Conservation (phyloP, 2,329 filamentous ascomycete genomes). For the Colletotrichum brevisporum region DNA sequence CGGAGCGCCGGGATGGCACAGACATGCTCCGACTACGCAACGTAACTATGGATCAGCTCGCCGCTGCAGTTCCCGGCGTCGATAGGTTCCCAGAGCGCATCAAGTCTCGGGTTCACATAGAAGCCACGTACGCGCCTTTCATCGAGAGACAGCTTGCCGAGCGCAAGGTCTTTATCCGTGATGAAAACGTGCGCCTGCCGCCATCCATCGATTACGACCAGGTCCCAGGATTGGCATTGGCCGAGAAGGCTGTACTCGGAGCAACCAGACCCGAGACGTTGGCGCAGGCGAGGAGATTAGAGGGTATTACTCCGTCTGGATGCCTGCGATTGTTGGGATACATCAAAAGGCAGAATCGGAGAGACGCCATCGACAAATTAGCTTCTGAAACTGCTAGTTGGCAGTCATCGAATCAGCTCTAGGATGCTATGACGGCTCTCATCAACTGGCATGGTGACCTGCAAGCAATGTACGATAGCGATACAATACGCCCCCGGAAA, state of each 20-base stretch:
- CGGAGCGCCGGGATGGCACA: conserved; percentile 76
- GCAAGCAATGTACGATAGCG: neutral
- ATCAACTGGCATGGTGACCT: neutral
- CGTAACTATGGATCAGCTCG: conserved; percentile 71
- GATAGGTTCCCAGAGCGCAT: conserved; percentile 70
- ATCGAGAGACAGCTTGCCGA: conserved; percentile 79
- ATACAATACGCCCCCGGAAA: neutral
- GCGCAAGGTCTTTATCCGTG: conserved; percentile 77
- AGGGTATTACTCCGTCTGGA: conserved; percentile 79
- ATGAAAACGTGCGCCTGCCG: conserved; percentile 83
- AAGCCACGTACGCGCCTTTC: conserved; percentile 90
- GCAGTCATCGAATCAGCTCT: neutral
- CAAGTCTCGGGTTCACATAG: conserved; percentile 80
- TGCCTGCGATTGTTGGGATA: conserved; percentile 73
- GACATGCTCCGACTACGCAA: conserved; percentile 82
- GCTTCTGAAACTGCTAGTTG: conserved; percentile 1
- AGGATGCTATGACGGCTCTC: neutral
- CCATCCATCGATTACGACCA: conserved; percentile 80
- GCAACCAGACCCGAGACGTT: conserved; percentile 84
- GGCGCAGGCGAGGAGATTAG: conserved; percentile 88
- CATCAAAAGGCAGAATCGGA: conserved; percentile 59
- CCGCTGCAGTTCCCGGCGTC: conserved; percentile 70
- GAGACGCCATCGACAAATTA: conserved; percentile 15
- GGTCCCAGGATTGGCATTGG: conserved; percentile 82
- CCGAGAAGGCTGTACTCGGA: conserved; percentile 81